Evolutionary conservation across 169 alveolate species (phyloP).

Genomic region (Plasmodium coatneyi): DNA sequence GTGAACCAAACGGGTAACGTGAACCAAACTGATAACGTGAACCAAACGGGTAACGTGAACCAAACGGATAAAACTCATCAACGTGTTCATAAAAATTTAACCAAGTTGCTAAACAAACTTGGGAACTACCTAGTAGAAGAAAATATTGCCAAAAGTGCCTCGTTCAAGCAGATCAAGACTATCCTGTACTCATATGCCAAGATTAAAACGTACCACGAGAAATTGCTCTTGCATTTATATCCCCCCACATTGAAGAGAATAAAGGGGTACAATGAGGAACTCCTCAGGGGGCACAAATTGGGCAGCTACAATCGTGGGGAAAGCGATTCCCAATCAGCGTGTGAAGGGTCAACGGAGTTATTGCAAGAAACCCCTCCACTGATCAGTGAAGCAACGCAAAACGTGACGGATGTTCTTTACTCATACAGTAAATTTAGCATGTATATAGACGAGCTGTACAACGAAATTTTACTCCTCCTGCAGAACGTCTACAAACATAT

Average conservation of each 20-base stretch:
- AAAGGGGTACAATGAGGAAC: constrained; percentile 21
- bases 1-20: no score
- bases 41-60: no score
- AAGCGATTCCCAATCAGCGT: not conserved
- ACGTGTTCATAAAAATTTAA: not conserved
- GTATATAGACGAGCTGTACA: constrained; percentile 61
- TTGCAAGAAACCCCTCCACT: not conserved
- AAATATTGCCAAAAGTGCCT: not conserved
- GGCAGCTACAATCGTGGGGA: not conserved
- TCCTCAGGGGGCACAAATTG: not conserved
- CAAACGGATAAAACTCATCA: not conserved
- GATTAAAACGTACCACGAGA: constrained; percentile 54
- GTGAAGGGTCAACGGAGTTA: not conserved
- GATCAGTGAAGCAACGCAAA: constrained; percentile 8
- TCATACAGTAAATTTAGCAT: constrained; percentile 52
- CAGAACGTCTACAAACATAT: constrained; percentile 41
- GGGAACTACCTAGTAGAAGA: constrained; percentile 26
- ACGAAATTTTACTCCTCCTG: constrained; percentile 55
- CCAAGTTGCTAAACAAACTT: not conserved
- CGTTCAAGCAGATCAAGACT: not conserved
- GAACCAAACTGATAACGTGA: no score
- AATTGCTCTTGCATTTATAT: constrained; percentile 11
- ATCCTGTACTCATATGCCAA: constrained; percentile 43
- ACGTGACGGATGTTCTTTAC: constrained; percentile 30
- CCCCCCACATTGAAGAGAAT: constrained; percentile 17